Base-by-base conservation (phyloP, 768 basidiomycete species). In the Inosperma sp. region DNA sequence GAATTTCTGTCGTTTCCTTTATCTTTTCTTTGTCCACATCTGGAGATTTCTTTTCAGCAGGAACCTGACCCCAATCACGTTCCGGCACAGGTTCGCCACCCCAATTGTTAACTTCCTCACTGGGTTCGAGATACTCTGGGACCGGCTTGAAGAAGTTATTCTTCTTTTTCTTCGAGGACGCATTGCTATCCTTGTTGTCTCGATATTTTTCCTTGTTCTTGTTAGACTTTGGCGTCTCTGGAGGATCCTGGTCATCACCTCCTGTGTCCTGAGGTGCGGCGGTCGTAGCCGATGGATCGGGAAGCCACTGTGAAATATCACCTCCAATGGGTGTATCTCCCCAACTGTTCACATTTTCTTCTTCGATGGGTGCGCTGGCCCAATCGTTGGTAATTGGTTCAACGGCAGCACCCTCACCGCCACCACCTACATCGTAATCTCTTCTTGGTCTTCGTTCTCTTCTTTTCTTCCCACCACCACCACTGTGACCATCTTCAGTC, bases 401-500 rank as follows among this genome's bases (percentile, higher is more conserved):
- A 10, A 7, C 36, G n/a, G 51, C 7, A 22, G 22, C 50, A 36
- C 13, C 26, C 51, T 27, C 26, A 9, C 30, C 51, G n/a, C n/a
- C n/a, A n/a, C n/a, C n/a, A n/a, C n/a, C n/a, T n/a, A n/a, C n/a
- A n/a, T n/a, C n/a, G n/a, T n/a, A n/a, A n/a, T n/a, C n/a, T n/a
- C 8, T 44, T 40, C 23, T 40, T 33, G 6, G 53, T 23, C 3
- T 39, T 30, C 7, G 30, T 50, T 35, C 26, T 7, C 19, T 22
- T 41, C 26, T 34, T 25, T 33, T 35, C 12, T 35, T 33, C 22
- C 29, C 26, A n/a, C 40, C 42, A 30, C 35, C 21, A 21, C 35
- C 22, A 25, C 49, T 31, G 27, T 27, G 44, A 34, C 26, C 19
- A 22, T 17, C 30, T 36, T 42, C 48, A 26, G 48, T 73, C 35